These are phyloP conservation scores for Intubia oerlemansii DNA, from an alignment of 2,329 filamentous ascomycete genomes.

Conservation along the genomic window DNA sequence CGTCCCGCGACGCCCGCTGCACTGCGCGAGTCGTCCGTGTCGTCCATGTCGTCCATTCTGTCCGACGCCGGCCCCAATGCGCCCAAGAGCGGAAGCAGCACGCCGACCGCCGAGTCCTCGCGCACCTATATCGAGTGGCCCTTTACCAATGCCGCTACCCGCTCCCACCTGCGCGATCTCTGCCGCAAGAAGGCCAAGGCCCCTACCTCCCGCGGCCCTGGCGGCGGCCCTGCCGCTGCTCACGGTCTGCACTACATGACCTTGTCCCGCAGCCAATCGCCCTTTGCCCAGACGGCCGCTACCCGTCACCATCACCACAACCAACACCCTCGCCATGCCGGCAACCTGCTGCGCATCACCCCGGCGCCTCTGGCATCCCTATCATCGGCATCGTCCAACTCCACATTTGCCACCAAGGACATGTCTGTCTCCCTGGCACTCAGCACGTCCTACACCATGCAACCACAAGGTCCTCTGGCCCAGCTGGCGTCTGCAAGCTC, in stretches of 20 bases:
- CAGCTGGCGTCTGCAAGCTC: too few species aligned
- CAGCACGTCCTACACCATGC: constrained; percentile 44
- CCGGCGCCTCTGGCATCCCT: too few species aligned
- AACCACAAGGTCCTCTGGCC: constrained; percentile 37
- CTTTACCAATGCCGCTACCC: constrained; percentile 39
- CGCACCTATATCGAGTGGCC: constrained; percentile 37
- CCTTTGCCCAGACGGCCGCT: constrained; percentile 25
- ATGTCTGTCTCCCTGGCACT: constrained; percentile 41
- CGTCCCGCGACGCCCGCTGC: not conserved
- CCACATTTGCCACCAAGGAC: constrained; percentile 35
- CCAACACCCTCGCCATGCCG: too few species aligned
- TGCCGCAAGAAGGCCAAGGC: constrained; percentile 31
- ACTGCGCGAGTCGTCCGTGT: too few species aligned
- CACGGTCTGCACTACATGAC: constrained; percentile 24
- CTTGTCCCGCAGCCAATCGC: constrained; percentile 32
- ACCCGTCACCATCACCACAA: constrained; percentile 27
- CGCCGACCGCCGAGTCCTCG: constrained; percentile 23
- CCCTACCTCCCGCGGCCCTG: constrained; percentile 18
- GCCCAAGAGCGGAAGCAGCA: constrained; percentile 30
- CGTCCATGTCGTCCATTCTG: not conserved
- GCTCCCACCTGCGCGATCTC: constrained; percentile 38
- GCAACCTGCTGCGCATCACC: too few species aligned
- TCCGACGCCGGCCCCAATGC: constrained; percentile 9
- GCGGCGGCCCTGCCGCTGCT: constrained; percentile 4
- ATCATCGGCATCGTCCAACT: constrained; percentile 19